Evolutionary conservation across 768 basidiomycete species (phyloP).

Genomic region (Lyophyllum shimeji): DNA sequence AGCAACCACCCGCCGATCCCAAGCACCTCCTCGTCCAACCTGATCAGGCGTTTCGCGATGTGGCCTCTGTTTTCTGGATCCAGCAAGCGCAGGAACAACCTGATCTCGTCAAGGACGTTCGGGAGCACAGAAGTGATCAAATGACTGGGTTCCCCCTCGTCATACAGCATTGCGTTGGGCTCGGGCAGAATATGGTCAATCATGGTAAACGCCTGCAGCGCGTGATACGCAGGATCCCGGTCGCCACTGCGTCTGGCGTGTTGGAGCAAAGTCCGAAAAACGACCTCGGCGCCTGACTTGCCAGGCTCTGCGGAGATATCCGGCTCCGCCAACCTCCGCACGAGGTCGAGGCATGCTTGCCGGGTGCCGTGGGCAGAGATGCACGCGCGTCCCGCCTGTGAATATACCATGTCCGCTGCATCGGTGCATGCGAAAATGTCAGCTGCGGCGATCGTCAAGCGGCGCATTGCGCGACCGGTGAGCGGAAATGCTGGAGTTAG

Average conservation of each 20-base stretch:
- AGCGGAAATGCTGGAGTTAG: constrained; percentile 49
- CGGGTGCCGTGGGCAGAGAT: constrained; percentile 43
- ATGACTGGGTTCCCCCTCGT: constrained; percentile 32
- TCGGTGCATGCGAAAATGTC: constrained; percentile 60
- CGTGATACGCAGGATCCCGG: constrained; percentile 57
- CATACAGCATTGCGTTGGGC: constrained; percentile 15
- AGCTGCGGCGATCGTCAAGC: constrained; percentile 41
- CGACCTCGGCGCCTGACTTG: constrained; percentile 44
- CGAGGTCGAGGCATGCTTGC: constrained; percentile 50
- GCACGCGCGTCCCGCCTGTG: constrained; percentile 36
- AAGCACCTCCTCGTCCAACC: constrained; percentile 53
- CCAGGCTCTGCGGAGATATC: constrained; percentile 31
- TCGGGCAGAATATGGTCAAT: constrained; percentile 58
- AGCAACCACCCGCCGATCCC: constrained; percentile 73
- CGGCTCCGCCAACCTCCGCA: constrained; percentile 40
- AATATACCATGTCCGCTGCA: constrained; percentile 39
- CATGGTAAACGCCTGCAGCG: constrained; percentile 55
- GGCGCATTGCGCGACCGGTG: constrained; percentile 47
- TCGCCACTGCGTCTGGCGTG: constrained; percentile 37
- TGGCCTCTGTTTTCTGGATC: constrained; percentile 54
- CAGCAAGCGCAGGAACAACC: constrained; percentile 53
- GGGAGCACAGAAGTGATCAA: constrained; percentile 62
- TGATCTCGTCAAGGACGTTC: constrained; percentile 52
- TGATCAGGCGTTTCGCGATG: constrained; percentile 53
- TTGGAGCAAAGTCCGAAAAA: constrained; percentile 58